These are phyloP conservation scores for Erucastrum elatum DNA, from an alignment of 345 rosid genomes.

Conservation along the genomic window DNA sequence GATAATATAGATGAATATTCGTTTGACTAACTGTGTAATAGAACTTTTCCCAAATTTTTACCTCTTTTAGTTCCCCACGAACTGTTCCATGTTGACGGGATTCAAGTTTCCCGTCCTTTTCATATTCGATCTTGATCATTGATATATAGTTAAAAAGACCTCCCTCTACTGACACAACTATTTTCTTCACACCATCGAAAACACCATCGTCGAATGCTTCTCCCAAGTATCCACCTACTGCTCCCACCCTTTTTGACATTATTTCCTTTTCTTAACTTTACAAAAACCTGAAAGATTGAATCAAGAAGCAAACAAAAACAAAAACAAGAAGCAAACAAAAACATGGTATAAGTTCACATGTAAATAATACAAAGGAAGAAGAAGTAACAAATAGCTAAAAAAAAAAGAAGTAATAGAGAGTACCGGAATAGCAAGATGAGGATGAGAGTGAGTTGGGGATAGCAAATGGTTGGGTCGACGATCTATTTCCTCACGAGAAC, in stretches of 20 bases:
- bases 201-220: constrained; percentile 20
- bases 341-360: background rate
- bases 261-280: background rate
- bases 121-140: constrained; percentile 28
- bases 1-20: too few relatives aligned
- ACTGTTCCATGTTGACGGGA: constrained; percentile 11
- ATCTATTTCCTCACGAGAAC: too few relatives aligned
- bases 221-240: constrained; percentile 24
- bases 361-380: too few relatives aligned
- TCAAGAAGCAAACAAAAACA: background rate
- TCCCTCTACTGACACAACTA: background rate
- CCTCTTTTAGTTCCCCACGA: constrained; percentile 11
- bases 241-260: constrained; percentile 20
- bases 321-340: too few relatives aligned
- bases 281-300: background rate
- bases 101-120: constrained; percentile 21
- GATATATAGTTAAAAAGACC: background rate
- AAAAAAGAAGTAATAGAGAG: too few relatives aligned
- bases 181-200: constrained; percentile 29
- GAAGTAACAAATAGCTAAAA: too few relatives aligned
- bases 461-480: too few relatives aligned
- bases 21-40: too few relatives aligned
- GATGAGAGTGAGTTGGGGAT: too few relatives aligned
- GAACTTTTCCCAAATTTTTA: background rate
- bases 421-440: too few relatives aligned